phyloP scores from a whole-genome alignment of 1,139 yeast species.

The Suhomyces guaymorum region DNA sequence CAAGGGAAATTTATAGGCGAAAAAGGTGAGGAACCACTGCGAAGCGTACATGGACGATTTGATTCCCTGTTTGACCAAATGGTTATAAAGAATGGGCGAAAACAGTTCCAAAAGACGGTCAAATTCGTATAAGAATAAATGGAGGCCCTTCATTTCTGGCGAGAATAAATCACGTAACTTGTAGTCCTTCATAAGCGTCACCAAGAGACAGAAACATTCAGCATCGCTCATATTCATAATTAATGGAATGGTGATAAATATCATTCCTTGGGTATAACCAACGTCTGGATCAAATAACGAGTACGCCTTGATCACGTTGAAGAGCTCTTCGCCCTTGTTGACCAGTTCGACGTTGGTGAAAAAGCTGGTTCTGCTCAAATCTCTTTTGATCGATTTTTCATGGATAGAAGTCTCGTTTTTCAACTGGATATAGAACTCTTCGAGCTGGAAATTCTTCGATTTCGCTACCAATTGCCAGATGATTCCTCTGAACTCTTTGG shows the following conservation, averaged over 20 bases:
- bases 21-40: slow-evolving; percentile 93
- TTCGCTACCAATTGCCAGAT: slow-evolving; percentile 91
- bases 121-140: slow-evolving; percentile 80
- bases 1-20: slow-evolving; percentile 90
- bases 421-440: slow-evolving; percentile 63
- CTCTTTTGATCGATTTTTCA: slow-evolving; percentile 78
- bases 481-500: slow-evolving; percentile 80
- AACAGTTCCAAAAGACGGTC: slow-evolving; percentile 77
- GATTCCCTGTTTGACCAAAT: slow-evolving; percentile 80
- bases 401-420: slow-evolving; percentile 57
- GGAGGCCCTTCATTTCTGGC: slow-evolving; percentile 94
- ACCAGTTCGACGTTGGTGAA: slow-evolving; percentile 61
- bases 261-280: slow-evolving; percentile 98
- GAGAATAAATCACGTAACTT: slow-evolving; percentile 72
- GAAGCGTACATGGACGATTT: slow-evolving; percentile 92
- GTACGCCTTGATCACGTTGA: slow-evolving; percentile 78
- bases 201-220: slow-evolving; percentile 82
- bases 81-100: slow-evolving; percentile 69
- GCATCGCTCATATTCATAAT: slow-evolving; percentile 78
- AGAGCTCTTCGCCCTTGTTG: slow-evolving; percentile 57
- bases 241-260: slow-evolving; percentile 83
- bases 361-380: slow-evolving; percentile 81
- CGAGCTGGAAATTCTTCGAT: slow-evolving; percentile 71
- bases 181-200: slow-evolving; percentile 82
- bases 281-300: slow-evolving; percentile 87